Evolutionary conservation across 306 rosid species (phyloP), one percentile per base, ranked within the genome.

Genomic region (Medicago arabica): DNA sequence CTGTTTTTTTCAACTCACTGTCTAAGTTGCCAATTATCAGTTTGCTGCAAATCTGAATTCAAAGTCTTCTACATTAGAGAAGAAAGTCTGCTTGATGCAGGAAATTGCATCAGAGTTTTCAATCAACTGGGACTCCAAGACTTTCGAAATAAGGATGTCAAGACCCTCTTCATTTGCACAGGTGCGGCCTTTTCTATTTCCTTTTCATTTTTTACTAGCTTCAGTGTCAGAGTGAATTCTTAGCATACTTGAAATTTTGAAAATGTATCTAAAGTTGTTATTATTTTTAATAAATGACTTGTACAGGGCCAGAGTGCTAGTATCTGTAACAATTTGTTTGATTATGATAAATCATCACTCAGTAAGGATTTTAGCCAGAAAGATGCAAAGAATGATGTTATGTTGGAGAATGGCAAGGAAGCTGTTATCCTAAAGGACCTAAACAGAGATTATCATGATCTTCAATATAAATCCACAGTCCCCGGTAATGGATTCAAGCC

Each of bases 111-210:
- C 70, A 34, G 96, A 90, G 68, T 90, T 85, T 86, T 88, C 92
- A 81, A 87, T 96, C 70, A 83, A 80, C 68, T 96, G 99, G 97
- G 98, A 96, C 72, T 82, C 86, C 72, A 86, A 62, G 78, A 89
- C 87, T 80, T 96, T 96, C 80, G 86, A 83, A 75, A 75, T 84
- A 81, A 89, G 91, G 85, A 92, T 90, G 97, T 86, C 85, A 8
- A 88, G 79, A 67, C 87, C 93, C 58, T 71, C 93, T 79, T 54
- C 74, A 41, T 21, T 57, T 74, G 70, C 67, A 67, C 93, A 87
- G 96, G 98, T 92, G 75, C 75, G 43, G 44, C 72, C 44, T 63
- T 64, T 38, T 11, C 8, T 77, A 68, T 69, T 84, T 69, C 59
- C 63, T 69, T 74, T 65, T 78, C 38, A 63, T 74, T 14, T 59